Base-by-base conservation (phyloP, 805 yeast species). In the Saturnispora ahearnii region DNA sequence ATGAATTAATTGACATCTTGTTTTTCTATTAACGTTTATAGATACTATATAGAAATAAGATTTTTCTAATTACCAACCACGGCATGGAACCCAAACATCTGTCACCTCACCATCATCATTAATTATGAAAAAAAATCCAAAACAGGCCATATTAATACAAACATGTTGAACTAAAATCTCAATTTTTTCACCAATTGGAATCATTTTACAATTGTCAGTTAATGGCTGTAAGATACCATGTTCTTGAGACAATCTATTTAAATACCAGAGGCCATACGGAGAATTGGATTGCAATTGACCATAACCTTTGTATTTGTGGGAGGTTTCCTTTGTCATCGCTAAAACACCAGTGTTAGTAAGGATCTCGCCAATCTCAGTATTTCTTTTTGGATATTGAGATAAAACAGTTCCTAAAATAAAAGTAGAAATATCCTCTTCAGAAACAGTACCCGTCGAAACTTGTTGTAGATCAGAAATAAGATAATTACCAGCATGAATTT, bases 401-500 rank as follows among this genome's bases (percentile, higher is more conserved):
- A 80, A 62, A 2, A 82, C 82, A 31, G 80, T 79, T 0, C 84
- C 82, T 22, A 81, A 55, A 2, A 82, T 81, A 24, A 63, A 64
- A 24, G 77, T 67, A 0, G 88, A 73, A 36, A 83, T 71, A 41
- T 73, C 67, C 1, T 67, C 64, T 18, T 61, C 59, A 1, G 65
- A 57, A 12, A 82, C 71, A 55, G 84, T 77, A 0, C 78, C 78
- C 0, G 93, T 86, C 11, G 86, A 75, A n/a, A 80, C 72, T 61
- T 86, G 93, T 61, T 86, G 95, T 48, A 84, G 65, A 60, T 86
- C 95, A 58, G 84, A 79, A 59, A 81, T 74, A 3, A 82, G 74
- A 59, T 82, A 85, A 60, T 85, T 84, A 11, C 95, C 95, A n/a
- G 91, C 90, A 61, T 85, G 95, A 15, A 85, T 61, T 59, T 85